Base-by-base conservation (phyloP, 1,284 basidiomycete genomes). In the Pisolithus thermaeus region DNA sequence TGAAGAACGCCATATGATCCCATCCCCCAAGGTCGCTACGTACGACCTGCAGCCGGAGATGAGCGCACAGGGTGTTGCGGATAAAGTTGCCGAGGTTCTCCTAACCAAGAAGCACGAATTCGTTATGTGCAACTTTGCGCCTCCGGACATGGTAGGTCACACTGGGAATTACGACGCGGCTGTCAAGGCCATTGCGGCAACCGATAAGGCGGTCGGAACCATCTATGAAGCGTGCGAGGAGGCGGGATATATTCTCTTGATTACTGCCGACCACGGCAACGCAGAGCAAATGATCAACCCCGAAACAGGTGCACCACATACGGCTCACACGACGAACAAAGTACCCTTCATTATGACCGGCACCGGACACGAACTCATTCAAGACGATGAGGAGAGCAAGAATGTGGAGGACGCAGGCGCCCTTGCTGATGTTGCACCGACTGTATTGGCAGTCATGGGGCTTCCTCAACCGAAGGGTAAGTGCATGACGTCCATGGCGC, bases 111-210 rank as follows among this genome's bases (percentile, higher is more conserved):
- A 84, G 53, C 78, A 88, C 61, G 88, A 94, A 49, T 94, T 95
- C 67, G 80, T 95, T 56, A 95, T 96, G 92, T 94, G 91, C 75
- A 95, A 94, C 73, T 94, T 94, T 70, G 92, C 92, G 25, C 92
- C 92, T 46, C 92, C 92, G 14, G 92, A 96, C 66, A 95, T 95
- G 92, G 92, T 92, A 45, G 92, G 92, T 36, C 92, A 95, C 71
- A 95, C 92, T 0, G 92, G 92, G 58, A 74, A 87, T 18, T 94
- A 82, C 69, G 90, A 94, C 2, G 92, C 92, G 0, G 92, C 92
- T 2, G 89, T 94, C 40, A 73, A 86, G 59, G 92, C 91, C 7
- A 90, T 95, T 68, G 73, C 78, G 1, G 80, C 83, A 20, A 94
- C 92, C 2, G 92, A 96, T 69, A 78, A 78, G 56, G 92, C 92